Base-by-base conservation (phyloP, 2,329 filamentous ascomycete genomes). In the Lasiodiplodia sp. region DNA sequence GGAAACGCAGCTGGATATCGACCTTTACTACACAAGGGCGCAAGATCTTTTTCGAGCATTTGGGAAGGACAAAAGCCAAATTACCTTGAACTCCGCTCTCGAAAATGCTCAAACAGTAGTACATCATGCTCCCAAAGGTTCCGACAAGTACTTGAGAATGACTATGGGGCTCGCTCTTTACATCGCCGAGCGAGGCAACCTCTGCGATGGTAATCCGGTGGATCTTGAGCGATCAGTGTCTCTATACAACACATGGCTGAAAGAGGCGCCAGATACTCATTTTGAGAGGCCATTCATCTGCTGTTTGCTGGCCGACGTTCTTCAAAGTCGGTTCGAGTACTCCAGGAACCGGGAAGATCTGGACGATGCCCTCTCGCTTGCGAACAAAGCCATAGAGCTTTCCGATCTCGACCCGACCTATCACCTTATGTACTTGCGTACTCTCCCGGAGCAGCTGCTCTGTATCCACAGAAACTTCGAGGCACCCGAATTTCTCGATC, bases 291-390 rank as follows among this genome's bases (percentile, higher is more conserved):
- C 58, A 6, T 63, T 63, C 16, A 25, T 63, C 14, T 12, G 28
- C 14, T 63, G 58, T 5, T 11, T 47, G 16, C 21, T 63, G 5
- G 58, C 58, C 10, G 38, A 21, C 6, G 40, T 18, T 51, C 38
- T 63, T n/a, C 14, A 8, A 4, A 8, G 2, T 14, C 3, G 38
- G 12, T 63, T 63, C 28, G n/a, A 34, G 4, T 18, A 18, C 7
- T 49, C 58, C 12, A 38, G 31, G 1, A 31, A 57, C 16, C 47
- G 37, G 8, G 12, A 3, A 11, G 55, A 64, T 28, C 51, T 67
- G 7, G 68, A 67, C 6, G 56, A 68, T 28, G 68, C 68, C 4
- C 31, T 69, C 31, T 18, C 53, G 12, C 31, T 62, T 14, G 53
- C 68, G 8, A 18, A 65, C 11, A n/a, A 21, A 47, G 68, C 68